A percentile compares a stretch with the other conserved stretches of the same genome.
phyloP scores from a whole-genome alignment of 73 alveolate genomes.

The Tetrahymena malaccensis region DNA sequence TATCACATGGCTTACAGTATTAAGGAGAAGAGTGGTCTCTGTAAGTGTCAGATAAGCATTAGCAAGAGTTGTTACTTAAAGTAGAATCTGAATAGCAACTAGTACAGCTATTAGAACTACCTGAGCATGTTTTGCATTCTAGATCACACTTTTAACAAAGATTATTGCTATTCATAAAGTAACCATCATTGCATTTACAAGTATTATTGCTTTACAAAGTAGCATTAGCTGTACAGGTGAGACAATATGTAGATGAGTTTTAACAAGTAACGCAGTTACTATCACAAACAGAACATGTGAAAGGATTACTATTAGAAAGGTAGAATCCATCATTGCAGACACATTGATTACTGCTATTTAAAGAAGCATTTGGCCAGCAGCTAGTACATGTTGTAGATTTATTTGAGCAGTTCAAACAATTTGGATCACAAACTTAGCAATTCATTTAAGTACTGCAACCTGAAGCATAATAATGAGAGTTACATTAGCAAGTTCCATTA shows the following conservation, averaged over 20 bases:
- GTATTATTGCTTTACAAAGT: neutral
- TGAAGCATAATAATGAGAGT: neutral
- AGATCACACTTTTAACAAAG: neutral
- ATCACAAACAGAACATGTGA: neutral
- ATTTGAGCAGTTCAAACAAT: neutral
- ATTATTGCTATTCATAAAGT: neutral
- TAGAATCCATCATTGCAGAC: neutral
- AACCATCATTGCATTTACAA: neutral
- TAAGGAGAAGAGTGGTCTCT: neutral
- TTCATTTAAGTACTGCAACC: neutral
- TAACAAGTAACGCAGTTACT: neutral
- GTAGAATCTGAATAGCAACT: neutral
- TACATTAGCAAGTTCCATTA: neutral
- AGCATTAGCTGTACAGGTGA: neutral
- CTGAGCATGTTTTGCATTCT: neutral
- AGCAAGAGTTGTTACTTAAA: neutral
- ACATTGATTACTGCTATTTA: neutral
- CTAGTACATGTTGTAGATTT: neutral
- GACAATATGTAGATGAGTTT: neutral
- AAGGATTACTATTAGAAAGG: neutral
- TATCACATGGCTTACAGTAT: neutral
- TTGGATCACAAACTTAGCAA: neutral
- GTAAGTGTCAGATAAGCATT: neutral
- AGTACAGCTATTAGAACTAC: neutral
- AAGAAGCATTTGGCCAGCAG: neutral